Base-by-base conservation (phyloP, 805 yeast species). In the Zygosaccharomyces bisporus region DNA sequence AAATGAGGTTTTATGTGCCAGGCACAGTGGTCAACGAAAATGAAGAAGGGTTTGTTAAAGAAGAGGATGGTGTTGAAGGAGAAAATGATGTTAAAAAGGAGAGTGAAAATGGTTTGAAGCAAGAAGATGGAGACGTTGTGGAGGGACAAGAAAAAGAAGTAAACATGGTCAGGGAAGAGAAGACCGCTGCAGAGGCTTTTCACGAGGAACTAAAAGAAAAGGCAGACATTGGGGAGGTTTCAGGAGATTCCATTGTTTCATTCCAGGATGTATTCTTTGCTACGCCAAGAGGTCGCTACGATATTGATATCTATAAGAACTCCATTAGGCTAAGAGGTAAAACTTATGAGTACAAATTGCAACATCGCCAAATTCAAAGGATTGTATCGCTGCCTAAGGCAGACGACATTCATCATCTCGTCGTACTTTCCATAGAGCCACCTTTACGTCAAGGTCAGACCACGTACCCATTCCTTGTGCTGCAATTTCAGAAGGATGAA, bases 391-490 rank as follows among this genome's bases (percentile, higher is more conserved):
- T 93, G 53, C 99, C 99, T 19, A 89, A 88, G 61, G 89, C 95
- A 0, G 99, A 93, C 65, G 97, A 89, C 50, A 73, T 85, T 34
- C 95, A 91, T 63, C 95, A 91, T 63, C 71, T 90, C 53, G 73
- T 93, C 61, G 83, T 93, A 5, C 70, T 91, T 48, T 96, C 95
- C 59, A 84, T 93, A 36, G 97, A 91, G 55, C 99, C 99, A 19
- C 99, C 99, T 2, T 72, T 93, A 52, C 81, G 98, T 64, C 99
- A 93, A 69, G 99, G 99, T 44, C 98, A 93, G 69, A 93, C 99
- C 0, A 79, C 96, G 48, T 91, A 93, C 60, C 95, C 96, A 32
- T 93, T 87, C 64, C 71, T 93, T 61, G 91, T 89, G 10, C 68
- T 91, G 64, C 99, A 93, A 69, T 87, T 93, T 60, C 78, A 83